Evolutionary conservation across 306 rosid genomes (phyloP), one percentile per base, ranked within the genome.

Genomic region (Neltuma alba): DNA sequence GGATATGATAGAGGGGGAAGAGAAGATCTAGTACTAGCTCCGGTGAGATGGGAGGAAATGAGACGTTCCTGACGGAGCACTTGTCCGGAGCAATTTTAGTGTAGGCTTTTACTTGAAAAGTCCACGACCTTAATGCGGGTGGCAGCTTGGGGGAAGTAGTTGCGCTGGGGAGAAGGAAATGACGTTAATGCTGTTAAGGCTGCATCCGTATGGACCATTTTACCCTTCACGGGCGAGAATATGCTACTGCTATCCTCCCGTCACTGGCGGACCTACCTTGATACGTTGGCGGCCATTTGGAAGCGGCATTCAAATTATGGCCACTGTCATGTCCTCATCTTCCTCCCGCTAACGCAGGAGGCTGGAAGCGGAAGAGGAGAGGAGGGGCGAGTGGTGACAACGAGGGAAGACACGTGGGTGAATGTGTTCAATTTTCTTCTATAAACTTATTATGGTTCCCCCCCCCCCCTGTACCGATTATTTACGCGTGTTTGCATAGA

Each of bases 81-180:
- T 18, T 0, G 38, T 54, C 6, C 2, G 44, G 13, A 62, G 30
- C 15, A 74, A 76, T 74, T 75, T 67, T 21, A 45, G 76, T 83
- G 37, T 23, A 68, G 55, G 58, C 66, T 58, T 5, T 86, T 76
- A 79, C 69, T 4, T n/a, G n/a, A 41, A 3, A 42, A 15, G n/a
- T 44, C 75, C 82, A 76, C 47, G 40, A 55, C 48, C 33, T 76
- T 34, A 11, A 25, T 52, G 73, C 64, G 25, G 60, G 20, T 20
- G 12, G 18, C 15, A 2, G 5, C 30, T 78, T 20, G 13, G 18
- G 21, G 14, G 69, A n/a, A 60, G 36, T 75, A 23, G 73, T 79
- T 4, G 89, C 85, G 88, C 86, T 79, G 77, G 81, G 86, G 85
- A 79, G 74, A 83, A 85, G 40, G 84, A 66, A 47, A 48, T 21